Evolutionary conservation across 2,329 filamentous ascomycete genomes (phyloP), one percentile per base, ranked within the genome.

Genomic region (Scedosporium boydii): DNA sequence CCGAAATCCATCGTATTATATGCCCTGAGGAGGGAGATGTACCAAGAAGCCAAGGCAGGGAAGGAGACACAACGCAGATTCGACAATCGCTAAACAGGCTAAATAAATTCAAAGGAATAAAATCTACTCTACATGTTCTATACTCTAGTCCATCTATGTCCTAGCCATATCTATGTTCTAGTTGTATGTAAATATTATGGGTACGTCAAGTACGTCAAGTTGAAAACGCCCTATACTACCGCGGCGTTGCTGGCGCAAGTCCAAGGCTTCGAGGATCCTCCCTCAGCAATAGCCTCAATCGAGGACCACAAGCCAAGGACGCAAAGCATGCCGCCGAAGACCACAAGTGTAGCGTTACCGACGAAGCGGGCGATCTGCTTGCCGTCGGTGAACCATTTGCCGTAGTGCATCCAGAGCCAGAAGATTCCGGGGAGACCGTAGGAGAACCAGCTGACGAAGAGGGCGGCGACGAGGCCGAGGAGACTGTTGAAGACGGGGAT

Each of bases 261-360:
- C 75, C 75, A 77, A 4, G 75, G 74, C 18, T 68, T 67, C 4
- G n/a, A 9, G 0, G 64, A 64, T 46, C 68, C 65, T 18, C 72
- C 72, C 0, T 68, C 65, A 0, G 67, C 68, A 7, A 77, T 74
- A 0, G 73, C 70, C 53, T 73, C 74, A 21, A 75, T 71, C 0
- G 75, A 75, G 6, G 74, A 73, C 75, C 75, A 77, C 9, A 77
- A 63, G 0, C 75, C 75, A 51, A 77, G 67, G 4, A 69, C 72
- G 53, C 75, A 77, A 23, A 77, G 68, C 12, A 74, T 48, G 3
- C 72, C 62, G 4, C 75, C 75, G 2, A 70, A 69, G 0, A 76
- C 41, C 41, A 76, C 64, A 5, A 77, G 67, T 0, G 67, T 0
- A 0, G 70, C 63, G 42, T 76, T 78, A 34, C 67, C 67, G 0